These are phyloP conservation scores for Aspergillus avenaceus DNA, from an alignment of 495 filamentous ascomycete genomes.

Conservation along the genomic window DNA sequence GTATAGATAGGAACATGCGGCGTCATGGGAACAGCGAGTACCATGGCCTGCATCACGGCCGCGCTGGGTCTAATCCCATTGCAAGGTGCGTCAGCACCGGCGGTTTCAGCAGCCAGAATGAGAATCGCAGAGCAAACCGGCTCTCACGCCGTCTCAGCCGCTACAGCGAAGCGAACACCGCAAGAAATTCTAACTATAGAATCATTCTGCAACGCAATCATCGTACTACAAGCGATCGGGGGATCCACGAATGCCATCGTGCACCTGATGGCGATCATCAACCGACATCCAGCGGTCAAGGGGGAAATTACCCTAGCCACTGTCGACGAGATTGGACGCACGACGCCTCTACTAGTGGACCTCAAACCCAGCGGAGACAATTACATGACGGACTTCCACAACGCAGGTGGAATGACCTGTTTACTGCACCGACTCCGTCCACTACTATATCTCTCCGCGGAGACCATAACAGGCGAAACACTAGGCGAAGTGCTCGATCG, in stretches of 20 bases:
- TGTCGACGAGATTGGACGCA: constrained; percentile 56
- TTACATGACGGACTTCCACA: constrained; percentile 72
- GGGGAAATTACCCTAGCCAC: constrained; percentile 53
- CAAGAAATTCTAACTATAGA: constrained; percentile 54
- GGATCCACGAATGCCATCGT: constrained; percentile 67
- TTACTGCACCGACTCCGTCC: constrained; percentile 53
- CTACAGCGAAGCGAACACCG: constrained; percentile 37
- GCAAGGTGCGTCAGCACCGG: constrained; percentile 56
- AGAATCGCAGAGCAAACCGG: constrained; percentile 63
- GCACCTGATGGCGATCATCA: constrained; percentile 61
- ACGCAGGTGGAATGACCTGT: constrained; percentile 60
- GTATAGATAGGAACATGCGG: constrained; percentile 60
- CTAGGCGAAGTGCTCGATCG: constrained; percentile 52
- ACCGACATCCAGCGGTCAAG: constrained; percentile 52
- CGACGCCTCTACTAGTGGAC: constrained; percentile 59
- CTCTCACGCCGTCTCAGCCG: constrained; percentile 48
- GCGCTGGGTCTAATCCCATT: constrained; percentile 64
- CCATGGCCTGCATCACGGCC: constrained; percentile 63
- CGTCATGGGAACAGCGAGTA: constrained; percentile 67
- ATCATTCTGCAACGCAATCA: constrained; percentile 65
- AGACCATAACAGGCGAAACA: constrained; percentile 56
- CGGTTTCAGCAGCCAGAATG: constrained; percentile 59
- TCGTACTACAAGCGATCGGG: constrained; percentile 64
- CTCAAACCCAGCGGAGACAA: constrained; percentile 65
- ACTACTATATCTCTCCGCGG: constrained; percentile 51